Percentiles rank a stretch among this genome's conserved stretches.
Evolutionary conservation across 2,329 filamentous ascomycete genomes (phyloP).

Genomic region (Penicillium sp.): DNA sequence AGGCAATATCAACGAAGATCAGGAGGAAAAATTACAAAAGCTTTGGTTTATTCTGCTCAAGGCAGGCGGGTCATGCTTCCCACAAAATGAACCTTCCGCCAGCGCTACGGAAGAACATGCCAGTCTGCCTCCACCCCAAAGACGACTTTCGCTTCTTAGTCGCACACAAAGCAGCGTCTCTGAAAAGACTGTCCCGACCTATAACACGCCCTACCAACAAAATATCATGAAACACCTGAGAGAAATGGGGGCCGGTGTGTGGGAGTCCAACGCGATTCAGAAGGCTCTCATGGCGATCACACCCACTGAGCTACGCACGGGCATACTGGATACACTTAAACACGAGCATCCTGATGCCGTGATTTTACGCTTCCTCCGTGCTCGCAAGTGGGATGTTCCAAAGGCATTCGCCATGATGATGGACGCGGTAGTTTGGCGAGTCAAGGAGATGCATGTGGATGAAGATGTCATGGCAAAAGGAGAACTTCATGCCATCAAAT

Average conservation of each 20-base stretch:
- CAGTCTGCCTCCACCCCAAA: conserved; percentile 32
- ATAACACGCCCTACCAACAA: conserved; percentile 18
- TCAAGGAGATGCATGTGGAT: conserved; percentile 78
- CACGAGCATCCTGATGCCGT: conserved; percentile 87
- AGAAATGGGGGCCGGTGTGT: conserved; percentile 19
- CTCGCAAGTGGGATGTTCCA: conserved; percentile 88
- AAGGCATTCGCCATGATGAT: conserved; percentile 89
- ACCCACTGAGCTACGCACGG: conserved; percentile 71
- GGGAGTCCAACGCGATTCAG: conserved; percentile 72
- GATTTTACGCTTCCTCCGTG: conserved; percentile 74
- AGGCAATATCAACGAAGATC: conserved; percentile 78
- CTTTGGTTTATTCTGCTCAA: conserved; percentile 77
- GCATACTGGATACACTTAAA: conserved; percentile 88
- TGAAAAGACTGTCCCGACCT: conserved; percentile 76
- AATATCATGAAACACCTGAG: conserved; percentile 22
- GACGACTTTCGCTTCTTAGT: conserved; percentile 40
- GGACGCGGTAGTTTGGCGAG: conserved; percentile 85
- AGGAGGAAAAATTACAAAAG: conserved; percentile 82
- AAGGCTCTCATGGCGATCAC: conserved; percentile 71
- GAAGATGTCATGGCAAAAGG: conserved; percentile 76
- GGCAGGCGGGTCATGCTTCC: conserved; percentile 66
- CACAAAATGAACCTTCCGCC: conserved; percentile 36
- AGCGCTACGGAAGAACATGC: conserved; percentile 49
- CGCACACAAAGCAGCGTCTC: conserved; percentile 39
- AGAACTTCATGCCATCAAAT: conserved; percentile 63